Base-by-base conservation (phyloP, 2,329 filamentous ascomycete genomes). In the Penicillium sp. region DNA sequence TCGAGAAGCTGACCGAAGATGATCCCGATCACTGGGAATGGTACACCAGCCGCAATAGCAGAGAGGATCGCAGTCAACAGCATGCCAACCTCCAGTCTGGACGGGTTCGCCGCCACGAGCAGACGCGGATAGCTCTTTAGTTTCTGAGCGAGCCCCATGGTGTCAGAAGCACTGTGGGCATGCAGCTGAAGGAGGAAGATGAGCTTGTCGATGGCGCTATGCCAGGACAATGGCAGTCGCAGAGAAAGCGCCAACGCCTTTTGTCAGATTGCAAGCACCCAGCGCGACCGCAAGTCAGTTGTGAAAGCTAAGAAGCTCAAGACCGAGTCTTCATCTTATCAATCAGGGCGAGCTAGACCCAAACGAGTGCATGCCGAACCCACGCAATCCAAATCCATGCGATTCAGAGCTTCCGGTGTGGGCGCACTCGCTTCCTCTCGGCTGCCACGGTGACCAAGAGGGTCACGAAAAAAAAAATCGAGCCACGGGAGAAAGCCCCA, bases 1-100 rank as follows among this genome's bases (percentile, higher is more conserved):
- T 69, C 62, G 33, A 69, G 56, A 10, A 69, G 54, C 45, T 68
- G 48, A 41, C 67, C 66, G 36, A 69, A 69, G 1, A 69, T 39
- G 30, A 69, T 65, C 13, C 58, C 65, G 17, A 69, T 64, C 5
- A 69, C 41, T 8, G 67, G 65, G 25, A 68, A 68, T 4, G 67
- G 66, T 1, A 69, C 62, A 26, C 67, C 67, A 7, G 65, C 59
- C 21, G 57, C 65, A 18, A 64, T 62, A 23, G 64, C 59, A 23
- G 41, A 51, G 7, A 51, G 29, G 15, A 62, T 52, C 7, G 56
- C 61, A 11, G 53, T 29, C n/a, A 58, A 23, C 7, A 65, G 50
- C 27, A 49, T 58, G 32, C 42, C 49, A 9, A 61, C 21, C 18
- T 65, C 62, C 26, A 48, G 27, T 33, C 50, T 57, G 10, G 66